Evolutionary conservation across 1,284 basidiomycete genomes (phyloP), one percentile per base, ranked within the genome.

Genomic region (Apiotrichum montevideense): DNA sequence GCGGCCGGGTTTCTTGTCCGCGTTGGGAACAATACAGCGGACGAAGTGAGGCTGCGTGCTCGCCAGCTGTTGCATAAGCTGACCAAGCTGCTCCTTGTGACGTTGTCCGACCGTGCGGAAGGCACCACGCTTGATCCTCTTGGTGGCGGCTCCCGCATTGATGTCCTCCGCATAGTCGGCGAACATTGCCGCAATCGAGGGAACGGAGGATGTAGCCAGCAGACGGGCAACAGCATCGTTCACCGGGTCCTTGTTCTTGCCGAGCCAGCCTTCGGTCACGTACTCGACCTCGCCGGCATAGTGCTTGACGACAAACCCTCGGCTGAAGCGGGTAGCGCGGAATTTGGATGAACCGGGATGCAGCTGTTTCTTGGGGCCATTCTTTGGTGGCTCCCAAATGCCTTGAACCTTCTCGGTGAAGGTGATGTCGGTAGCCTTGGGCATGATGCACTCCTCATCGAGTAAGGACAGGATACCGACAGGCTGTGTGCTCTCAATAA

Each of bases 361-460:
- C 7, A 47, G 33, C 35, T 41, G 46, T 3, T 62, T 52, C 33
- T 45, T 59, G 33, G 55, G 46, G 14, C 66, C 69, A 11, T 35
- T 35, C 51, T 62, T 69, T 4, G 66, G 72, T 6, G 66, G 66
- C 53, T 72, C 73, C 75, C 75, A 77, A 4, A 66, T 57, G 1
- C 63, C 55, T 39, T 68, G 43, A 2, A 98, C 82, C 77, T 98
- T 98, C 75, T 93, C 87, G 35, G 92, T 95, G 76, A 98, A 98
- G 0, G 94, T 98, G 51, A 85, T 77, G 73, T 99, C 96, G 6
- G 88, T 93, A 3, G 95, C 96, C 75, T 90, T 93, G 46, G 96
- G 96, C 95, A 98, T 98, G 77, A 98, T 98, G 72, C 94, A 98
- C 69, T 98, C 96, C 73, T 98, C 96, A 73, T 99, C 96, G 48